Base-by-base conservation (phyloP, 768 basidiomycete genomes). In the Termitomyces sp. region DNA sequence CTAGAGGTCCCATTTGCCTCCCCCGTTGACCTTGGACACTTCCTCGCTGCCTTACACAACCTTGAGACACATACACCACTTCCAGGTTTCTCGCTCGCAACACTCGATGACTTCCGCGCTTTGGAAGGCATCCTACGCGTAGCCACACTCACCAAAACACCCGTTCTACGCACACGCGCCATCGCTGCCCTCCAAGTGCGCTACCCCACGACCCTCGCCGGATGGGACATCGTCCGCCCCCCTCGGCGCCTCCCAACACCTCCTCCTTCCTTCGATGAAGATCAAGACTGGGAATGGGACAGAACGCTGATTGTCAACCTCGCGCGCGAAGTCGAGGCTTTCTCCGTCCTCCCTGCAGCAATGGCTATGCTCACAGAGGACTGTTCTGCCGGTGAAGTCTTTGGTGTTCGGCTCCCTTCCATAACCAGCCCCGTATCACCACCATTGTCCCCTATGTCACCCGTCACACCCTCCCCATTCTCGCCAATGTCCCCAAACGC, bases 361-460 rank as follows among this genome's bases (percentile, higher is more conserved):
- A 67, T 69, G 66, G 68, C 68, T 17, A 59, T 62, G 48, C 59
- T 69, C 4, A 60, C 65, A 5, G 67, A 69, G 58, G 64, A 67
- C 31, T 55, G 61, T 50, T 65, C 64, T 11, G 66, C 66, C 2
- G 63, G 66, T 11, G 66, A 69, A 36, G 66, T 67, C 1, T 69
- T 69, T 25, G 64, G 66, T 6, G 60, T 67, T 3, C 46, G 37
- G 0, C 45, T 67, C 0, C 61, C 63, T 45, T 17, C 61, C 4
- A 31, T 17, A 25, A 34, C 45, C 6, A 10, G n/a, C 2, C 34
- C 59, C 15, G 4, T 5, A 48, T 37, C 53, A 29, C 45, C 38
- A 7, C 43, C 42, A 5, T 8, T 40, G 9, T 48, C 60, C 8
- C 60, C 43, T 2, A 32, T 29, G n/a, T 56, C 53, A 2, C 60